Conservation (phyloP, 306 rosid genomes). For the Myrica gale region DNA sequence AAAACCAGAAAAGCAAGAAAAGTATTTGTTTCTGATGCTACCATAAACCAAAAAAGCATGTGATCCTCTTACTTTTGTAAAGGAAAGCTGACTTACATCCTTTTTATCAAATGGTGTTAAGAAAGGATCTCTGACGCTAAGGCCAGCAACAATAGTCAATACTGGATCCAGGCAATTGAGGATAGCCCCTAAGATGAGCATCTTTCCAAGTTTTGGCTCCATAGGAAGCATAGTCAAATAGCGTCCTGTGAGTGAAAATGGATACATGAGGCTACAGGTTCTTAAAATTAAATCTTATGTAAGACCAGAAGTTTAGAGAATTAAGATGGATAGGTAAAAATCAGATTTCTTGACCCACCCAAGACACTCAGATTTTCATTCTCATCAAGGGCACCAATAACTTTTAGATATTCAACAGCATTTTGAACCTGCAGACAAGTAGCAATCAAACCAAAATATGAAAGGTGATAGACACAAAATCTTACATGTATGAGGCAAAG, state of each 20-base stretch:
- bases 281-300: conserved; percentile 7
- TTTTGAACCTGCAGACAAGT: conserved; percentile 72
- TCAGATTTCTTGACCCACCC: conserved; percentile 47
- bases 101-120: conserved; percentile 81
- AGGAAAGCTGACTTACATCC: conserved; percentile 57
- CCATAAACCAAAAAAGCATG: conserved; percentile 9
- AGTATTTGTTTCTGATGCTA: background rate
- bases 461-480: conserved; percentile 26
- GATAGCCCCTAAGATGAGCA: conserved; percentile 82
- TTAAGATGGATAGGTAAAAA: conserved; percentile 6
- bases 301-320: conserved; percentile 23
- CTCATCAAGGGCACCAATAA: conserved; percentile 88
- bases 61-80: background rate
- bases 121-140: conserved; percentile 96
- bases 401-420: conserved; percentile 82
- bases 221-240: conserved; percentile 78
- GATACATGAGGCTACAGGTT: conserved; percentile 21
- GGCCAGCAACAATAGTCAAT: conserved; percentile 85
- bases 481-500: background rate
- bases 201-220: conserved; percentile 98
- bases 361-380: conserved; percentile 74
- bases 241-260: conserved; percentile 60
- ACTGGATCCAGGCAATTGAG: conserved; percentile 93
- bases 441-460: conserved; percentile 22
- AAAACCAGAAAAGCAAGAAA: background rate